Percentiles rank a stretch among this genome's conserved stretches.
Evolutionary conservation across 768 basidiomycete genomes (phyloP).

Genomic region (Leccinum variicolor): DNA sequence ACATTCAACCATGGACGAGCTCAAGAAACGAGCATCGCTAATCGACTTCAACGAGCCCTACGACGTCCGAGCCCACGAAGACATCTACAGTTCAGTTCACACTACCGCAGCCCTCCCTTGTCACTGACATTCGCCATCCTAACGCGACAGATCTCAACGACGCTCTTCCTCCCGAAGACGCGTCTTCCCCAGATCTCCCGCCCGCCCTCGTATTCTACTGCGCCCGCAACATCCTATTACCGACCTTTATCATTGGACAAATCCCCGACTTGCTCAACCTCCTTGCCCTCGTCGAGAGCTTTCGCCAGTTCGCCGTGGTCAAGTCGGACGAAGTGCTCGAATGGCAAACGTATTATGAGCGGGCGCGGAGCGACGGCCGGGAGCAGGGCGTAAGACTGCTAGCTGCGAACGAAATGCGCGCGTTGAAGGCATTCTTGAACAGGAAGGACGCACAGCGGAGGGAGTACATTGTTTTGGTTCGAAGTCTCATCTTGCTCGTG

Average conservation of each 20-base stretch:
- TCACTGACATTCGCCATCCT: not conserved
- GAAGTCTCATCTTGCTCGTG: constrained; percentile 21
- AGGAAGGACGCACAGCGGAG: constrained; percentile 14
- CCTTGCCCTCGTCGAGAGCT: constrained; percentile 20
- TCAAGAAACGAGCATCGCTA: constrained; percentile 11
- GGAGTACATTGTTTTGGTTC: constrained; percentile 23
- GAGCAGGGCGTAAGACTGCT: constrained; percentile 17
- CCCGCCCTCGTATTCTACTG: constrained; percentile 25
- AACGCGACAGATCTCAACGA: constrained; percentile 10
- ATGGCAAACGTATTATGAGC: constrained; percentile 25
- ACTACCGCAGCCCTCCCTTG: not conserved
- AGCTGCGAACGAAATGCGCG: constrained; percentile 12
- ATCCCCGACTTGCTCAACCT: constrained; percentile 29
- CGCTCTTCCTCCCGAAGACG: not conserved
- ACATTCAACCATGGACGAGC: constrained; percentile 12
- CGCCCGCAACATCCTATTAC: constrained; percentile 28
- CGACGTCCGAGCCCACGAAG: constrained; percentile 5
- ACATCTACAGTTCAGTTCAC: constrained; percentile 15
- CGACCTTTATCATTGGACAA: constrained; percentile 29
- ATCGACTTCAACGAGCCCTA: constrained; percentile 19
- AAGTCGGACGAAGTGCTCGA: constrained; percentile 20
- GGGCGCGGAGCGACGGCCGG: not conserved
- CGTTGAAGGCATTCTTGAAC: constrained; percentile 9
- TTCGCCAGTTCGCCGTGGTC: constrained; percentile 16
- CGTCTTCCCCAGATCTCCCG: not conserved